phyloP scores from a whole-genome alignment of 495 filamentous ascomycete species.

The Lepidopterella palustris region DNA sequence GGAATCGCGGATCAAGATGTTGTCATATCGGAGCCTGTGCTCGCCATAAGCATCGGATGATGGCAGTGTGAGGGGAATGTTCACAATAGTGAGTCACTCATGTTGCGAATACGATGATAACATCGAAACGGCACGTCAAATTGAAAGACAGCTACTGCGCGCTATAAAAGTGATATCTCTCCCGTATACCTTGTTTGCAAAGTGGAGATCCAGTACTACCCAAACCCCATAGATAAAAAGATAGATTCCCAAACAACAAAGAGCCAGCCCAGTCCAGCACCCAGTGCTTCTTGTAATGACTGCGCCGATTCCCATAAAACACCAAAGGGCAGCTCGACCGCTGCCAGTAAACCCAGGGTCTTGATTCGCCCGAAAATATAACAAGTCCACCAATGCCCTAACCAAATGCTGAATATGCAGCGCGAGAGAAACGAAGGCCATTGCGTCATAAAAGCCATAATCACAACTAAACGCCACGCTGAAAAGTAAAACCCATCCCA shows the following conservation, averaged over 20 bases:
- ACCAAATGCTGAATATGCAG: constrained; percentile 14
- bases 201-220: too few species aligned
- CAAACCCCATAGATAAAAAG: too few species aligned
- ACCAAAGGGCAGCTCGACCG: neutral
- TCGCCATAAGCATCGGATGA: neutral
- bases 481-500: neutral
- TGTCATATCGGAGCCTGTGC: neutral
- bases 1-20: neutral
- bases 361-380: neutral
- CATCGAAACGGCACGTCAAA: too few species aligned
- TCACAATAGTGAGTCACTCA: too few species aligned
- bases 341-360: neutral
- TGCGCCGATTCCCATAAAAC: neutral
- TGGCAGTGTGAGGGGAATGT: too few species aligned
- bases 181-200: too few species aligned
- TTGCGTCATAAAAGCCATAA: constrained; percentile 15
- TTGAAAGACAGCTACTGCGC: too few species aligned
- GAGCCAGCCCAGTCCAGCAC: neutral
- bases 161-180: too few species aligned
- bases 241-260: neutral
- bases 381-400: neutral
- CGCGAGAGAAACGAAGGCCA: constrained; percentile 6
- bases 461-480: constrained; percentile 21
- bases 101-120: too few species aligned
- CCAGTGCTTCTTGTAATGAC: neutral